Base-by-base conservation (phyloP, 495 filamentous ascomycete genomes). In the Aspergillus saccharolyticus region DNA sequence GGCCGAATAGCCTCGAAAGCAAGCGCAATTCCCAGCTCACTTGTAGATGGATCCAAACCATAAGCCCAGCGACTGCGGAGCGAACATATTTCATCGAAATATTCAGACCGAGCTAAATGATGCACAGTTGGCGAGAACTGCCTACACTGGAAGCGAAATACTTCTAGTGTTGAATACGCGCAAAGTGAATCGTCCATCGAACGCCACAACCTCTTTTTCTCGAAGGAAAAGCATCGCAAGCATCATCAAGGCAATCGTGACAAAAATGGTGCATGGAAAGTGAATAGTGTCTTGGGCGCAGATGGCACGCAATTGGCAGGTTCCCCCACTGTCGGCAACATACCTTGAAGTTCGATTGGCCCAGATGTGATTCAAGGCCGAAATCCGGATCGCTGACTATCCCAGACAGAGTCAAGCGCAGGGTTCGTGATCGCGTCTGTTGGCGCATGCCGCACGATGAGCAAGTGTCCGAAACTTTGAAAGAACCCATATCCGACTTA, bases 341-440 rank as follows among this genome's bases (percentile, higher is more conserved):
- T 62, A 63, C 61, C 59, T 62, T 57, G 45, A 10, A 24, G 25
- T 39, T 49, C 28, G 17, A 55, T 55, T 49, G 60, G 51, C 58
- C 57, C 56, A 63, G 51, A 56, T 54, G 53, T 42, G 47, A 44
- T 52, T 53, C 43, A 45, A 55, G 58, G 30, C 52, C 61, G 54
- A 45, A 59, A 59, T 30, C 45, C 47, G 52, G 57, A 61, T 63
- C 55, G 54, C 46, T 21, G 50, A 54, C 56, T 55, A 46, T 57
- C 49, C 55, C 57, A 44, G 24, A 57, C 54, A 33, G 50, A 39
- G 62, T 33, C 42, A 64, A 63, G 42, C 56, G 53, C 52, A 59
- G 53, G 55, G 50, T 55, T 68, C 65, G 65, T 68, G 58, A 63
- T 68, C 60, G 65, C 63, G 60, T 68, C 65, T 68, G 56, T 54